A percentile compares a stretch with the other conserved stretches of the same genome.
These are phyloP conservation scores for Leishmania lainsoni DNA, from an alignment of 208 protist genomes.

Conservation along the genomic window DNA sequence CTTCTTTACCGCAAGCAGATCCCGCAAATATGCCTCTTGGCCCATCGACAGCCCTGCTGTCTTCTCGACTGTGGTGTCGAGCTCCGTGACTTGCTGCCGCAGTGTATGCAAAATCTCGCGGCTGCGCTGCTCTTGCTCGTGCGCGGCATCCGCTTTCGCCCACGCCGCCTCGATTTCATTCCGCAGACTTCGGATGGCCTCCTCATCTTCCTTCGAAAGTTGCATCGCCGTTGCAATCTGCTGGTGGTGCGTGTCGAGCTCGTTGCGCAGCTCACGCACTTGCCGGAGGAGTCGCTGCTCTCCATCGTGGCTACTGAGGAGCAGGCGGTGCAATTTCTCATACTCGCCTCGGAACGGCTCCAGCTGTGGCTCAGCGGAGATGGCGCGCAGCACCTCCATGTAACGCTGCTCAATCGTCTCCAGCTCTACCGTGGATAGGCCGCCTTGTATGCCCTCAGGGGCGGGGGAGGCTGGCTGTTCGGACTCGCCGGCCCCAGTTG, in stretches of 20 bases:
- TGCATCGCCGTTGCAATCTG: constrained; percentile 97
- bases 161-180: constrained; percentile 97
- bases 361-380: constrained; percentile 94
- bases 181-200: constrained; percentile 93
- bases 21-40: constrained; percentile 95
- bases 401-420: constrained; percentile 95
- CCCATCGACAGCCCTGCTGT: constrained; percentile 92
- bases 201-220: constrained; percentile 96
- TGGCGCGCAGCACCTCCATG: constrained; percentile 90
- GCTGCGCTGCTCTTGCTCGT: constrained; percentile 96
- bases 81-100: constrained; percentile 94
- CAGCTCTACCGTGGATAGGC: constrained; percentile 67
- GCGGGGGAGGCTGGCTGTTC: background rate
- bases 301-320: constrained; percentile 97
- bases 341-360: constrained; percentile 97
- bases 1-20: constrained; percentile 93
- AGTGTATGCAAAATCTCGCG: constrained; percentile 95
- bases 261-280: constrained; percentile 92
- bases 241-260: constrained; percentile 94
- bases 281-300: constrained; percentile 97
- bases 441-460: constrained; percentile 10
- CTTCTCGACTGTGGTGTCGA: constrained; percentile 94
- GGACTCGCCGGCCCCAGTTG: background rate
- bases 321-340: constrained; percentile 96
- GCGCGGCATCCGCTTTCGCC: constrained; percentile 97